These are phyloP conservation scores for Globisporangium abappressorium DNA, from an alignment of 352 stramenopile species.

Conservation along the genomic window DNA sequence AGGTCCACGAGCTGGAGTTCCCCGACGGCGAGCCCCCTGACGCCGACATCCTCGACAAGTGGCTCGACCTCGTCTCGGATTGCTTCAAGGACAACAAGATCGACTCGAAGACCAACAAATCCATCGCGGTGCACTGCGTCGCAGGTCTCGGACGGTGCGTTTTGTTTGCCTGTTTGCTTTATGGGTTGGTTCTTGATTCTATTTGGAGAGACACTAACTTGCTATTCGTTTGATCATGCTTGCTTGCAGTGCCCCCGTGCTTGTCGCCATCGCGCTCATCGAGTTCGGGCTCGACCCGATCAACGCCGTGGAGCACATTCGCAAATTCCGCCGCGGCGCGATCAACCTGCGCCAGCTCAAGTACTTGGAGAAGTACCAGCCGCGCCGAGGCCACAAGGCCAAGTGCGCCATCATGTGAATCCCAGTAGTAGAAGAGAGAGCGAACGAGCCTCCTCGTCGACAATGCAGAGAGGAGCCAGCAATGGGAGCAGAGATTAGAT, in stretches of 20 bases:
- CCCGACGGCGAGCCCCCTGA: conserved; percentile 94
- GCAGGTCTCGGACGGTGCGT: conserved; percentile 92
- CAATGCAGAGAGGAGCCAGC: not conserved
- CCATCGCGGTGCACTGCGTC: conserved; percentile 98
- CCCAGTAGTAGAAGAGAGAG: not conserved
- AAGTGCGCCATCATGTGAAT: conserved; percentile 87
- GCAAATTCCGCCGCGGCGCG: conserved; percentile 91
- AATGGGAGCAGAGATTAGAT: not conserved
- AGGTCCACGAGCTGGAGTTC: conserved; percentile 95
- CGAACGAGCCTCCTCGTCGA: not conserved
- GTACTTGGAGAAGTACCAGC: conserved; percentile 96
- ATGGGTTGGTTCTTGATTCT: not conserved
- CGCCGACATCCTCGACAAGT: conserved; percentile 91
- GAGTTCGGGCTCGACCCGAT: conserved; percentile 95
- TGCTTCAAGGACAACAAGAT: conserved; percentile 89
- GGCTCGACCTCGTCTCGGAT: conserved; percentile 94
- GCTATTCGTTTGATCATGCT: not conserved
- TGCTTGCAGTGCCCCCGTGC: conserved; percentile 84
- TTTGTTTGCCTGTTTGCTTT: conserved; percentile 1
- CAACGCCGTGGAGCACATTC: conserved; percentile 97
- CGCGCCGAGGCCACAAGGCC: conserved; percentile 62
- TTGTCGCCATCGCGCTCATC: conserved; percentile 98
- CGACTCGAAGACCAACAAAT: conserved; percentile 69
- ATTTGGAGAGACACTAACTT: not conserved
- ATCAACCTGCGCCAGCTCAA: conserved; percentile 98